Evolutionary conservation across 345 rosid species (phyloP).

Genomic region (thale cress (Arabidopsis thaliana)): DNA sequence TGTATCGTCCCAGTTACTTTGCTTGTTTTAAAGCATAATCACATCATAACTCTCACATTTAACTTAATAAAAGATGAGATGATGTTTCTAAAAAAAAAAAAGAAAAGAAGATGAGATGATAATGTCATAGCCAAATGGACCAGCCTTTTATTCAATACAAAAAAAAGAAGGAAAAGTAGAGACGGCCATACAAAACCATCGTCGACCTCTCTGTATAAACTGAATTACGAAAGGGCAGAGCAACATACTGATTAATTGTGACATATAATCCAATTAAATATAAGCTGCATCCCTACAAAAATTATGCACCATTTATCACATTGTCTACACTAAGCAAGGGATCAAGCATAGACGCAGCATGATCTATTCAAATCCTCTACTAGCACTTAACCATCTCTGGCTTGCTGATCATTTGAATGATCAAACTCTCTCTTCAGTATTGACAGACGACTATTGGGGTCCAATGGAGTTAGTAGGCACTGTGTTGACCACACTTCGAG

Average conservation of each 20-base stretch:
- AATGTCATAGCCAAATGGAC: constrained; percentile 15
- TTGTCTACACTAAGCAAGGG: constrained; percentile 30
- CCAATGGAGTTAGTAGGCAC: constrained; percentile 43
- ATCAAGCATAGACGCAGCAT: constrained; percentile 19
- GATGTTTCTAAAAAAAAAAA: too few species aligned
- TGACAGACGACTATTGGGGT: constrained; percentile 38
- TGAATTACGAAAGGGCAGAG: constrained; percentile 29
- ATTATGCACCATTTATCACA: constrained; percentile 30
- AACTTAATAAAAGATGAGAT: background rate
- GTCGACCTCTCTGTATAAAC: constrained; percentile 13
- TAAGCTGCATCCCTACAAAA: constrained; percentile 42
- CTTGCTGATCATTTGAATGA: constrained; percentile 29
- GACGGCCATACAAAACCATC: constrained; percentile 29
- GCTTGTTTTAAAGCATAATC: background rate
- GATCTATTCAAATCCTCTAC: constrained; percentile 21
- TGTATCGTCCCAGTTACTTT: background rate
- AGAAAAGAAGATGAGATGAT: background rate
- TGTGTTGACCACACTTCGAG: constrained; percentile 32
- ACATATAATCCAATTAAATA: constrained; percentile 32
- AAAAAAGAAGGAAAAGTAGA: constrained; percentile 15
- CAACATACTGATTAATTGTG: constrained; percentile 31
- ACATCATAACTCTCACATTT: background rate
- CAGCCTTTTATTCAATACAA: constrained; percentile 31
- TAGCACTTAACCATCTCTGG: constrained; percentile 13
- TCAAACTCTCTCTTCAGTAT: constrained; percentile 25